phyloP scores from a whole-genome alignment of 2,329 filamentous ascomycete genomes.

The Lecanosticta acicola region DNA sequence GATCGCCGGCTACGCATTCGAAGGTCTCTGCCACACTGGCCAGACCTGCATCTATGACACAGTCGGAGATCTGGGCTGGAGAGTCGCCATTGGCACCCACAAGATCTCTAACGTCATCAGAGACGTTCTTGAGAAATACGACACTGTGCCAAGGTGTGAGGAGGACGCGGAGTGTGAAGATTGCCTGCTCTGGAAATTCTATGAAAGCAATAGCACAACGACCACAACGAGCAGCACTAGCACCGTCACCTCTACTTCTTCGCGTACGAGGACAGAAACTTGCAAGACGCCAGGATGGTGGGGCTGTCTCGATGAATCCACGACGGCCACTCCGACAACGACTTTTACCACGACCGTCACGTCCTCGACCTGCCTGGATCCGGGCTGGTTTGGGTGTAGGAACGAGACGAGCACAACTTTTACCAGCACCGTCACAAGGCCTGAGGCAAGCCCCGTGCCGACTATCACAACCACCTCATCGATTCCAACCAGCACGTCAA shows the following conservation, averaged over 20 bases:
- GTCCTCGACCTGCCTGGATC: constrained; percentile 52
- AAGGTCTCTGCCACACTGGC: constrained; percentile 87
- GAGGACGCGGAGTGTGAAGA: constrained; percentile 74
- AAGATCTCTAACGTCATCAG: constrained; percentile 83
- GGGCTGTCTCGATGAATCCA: constrained; percentile 63
- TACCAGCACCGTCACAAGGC: constrained; percentile 23
- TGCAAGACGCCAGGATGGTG: constrained; percentile 93
- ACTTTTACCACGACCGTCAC: constrained; percentile 37
- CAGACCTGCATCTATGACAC: constrained; percentile 87
- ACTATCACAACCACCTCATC: constrained; percentile 34
- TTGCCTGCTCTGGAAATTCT: constrained; percentile 91
- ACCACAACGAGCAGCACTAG: constrained; percentile 56
- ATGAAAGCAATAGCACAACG: constrained; percentile 82
- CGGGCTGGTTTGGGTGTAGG: constrained; percentile 64
- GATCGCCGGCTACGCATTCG: constrained; percentile 86
- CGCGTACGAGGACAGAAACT: constrained; percentile 69
- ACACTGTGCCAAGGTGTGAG: constrained; percentile 69
- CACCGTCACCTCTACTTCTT: constrained; percentile 51
- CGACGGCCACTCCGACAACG: constrained; percentile 40
- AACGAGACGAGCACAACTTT: constrained; percentile 44
- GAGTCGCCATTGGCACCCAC: constrained; percentile 84
- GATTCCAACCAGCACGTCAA: constrained; percentile 65
- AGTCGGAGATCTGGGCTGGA: constrained; percentile 84
- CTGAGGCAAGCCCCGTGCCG: constrained; percentile 21
- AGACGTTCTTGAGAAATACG: constrained; percentile 79